phyloP scores from a whole-genome alignment of 139 green algal species.

The Coelastrella sp. region DNA sequence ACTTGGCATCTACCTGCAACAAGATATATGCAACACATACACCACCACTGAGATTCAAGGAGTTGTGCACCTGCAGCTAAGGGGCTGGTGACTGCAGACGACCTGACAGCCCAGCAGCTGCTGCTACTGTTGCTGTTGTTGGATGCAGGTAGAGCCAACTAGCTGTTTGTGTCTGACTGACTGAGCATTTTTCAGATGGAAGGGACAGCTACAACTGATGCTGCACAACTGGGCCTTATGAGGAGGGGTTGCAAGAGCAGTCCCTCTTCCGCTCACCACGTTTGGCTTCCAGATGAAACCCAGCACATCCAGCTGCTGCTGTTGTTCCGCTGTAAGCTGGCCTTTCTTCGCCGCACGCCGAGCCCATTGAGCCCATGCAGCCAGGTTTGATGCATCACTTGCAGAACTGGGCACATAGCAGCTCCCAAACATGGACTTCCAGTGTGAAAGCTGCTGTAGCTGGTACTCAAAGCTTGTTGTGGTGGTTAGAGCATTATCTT shows the following conservation, averaged over 20 bases:
- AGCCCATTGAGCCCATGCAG: not conserved
- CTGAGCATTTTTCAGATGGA: too few species aligned
- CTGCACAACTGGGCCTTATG: too few species aligned
- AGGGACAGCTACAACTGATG: too few species aligned
- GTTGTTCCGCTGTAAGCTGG: not conserved
- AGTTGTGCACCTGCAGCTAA: too few species aligned
- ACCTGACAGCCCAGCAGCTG: too few species aligned
- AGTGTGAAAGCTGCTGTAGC: slow-evolving; percentile 8
- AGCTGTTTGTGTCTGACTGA: too few species aligned
- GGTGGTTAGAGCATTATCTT: too few species aligned
- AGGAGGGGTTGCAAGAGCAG: not conserved
- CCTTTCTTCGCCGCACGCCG: not conserved
- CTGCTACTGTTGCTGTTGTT: too few species aligned
- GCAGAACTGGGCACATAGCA: slow-evolving; percentile 28
- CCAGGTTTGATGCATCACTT: not conserved
- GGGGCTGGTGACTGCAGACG: too few species aligned
- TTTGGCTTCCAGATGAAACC: slow-evolving; percentile 22
- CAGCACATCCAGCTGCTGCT: slow-evolving; percentile 11
- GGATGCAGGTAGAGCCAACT: too few species aligned
- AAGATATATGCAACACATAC: too few species aligned
- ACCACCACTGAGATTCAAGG: too few species aligned
- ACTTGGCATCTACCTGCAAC: slow-evolving; percentile 41
- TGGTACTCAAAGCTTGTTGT: slow-evolving; percentile 16
- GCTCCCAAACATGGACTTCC: not conserved
- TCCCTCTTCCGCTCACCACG: not conserved